Conservation (phyloP, 75 land plant species). For the Selaginella moellendorffii region DNA sequence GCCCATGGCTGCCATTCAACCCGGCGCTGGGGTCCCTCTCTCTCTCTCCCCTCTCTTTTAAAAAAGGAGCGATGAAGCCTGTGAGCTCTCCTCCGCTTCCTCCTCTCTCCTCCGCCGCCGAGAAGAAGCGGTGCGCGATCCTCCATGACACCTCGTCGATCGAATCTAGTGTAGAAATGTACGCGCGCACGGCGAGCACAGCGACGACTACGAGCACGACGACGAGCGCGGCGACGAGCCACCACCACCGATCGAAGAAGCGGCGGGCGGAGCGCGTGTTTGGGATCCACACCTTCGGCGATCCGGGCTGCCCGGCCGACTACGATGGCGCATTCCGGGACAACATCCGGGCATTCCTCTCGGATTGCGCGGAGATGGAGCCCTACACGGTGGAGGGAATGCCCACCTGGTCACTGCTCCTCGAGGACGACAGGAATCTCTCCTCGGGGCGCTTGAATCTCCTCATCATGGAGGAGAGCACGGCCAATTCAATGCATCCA, state of each 20-base stretch:
- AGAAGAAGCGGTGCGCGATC: too few species aligned
- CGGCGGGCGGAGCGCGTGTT: neutral
- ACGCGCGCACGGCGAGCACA: neutral
- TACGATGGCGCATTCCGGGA: constrained; percentile 8
- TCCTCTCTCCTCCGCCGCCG: too few species aligned
- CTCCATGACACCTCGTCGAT: neutral
- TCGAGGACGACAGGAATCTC: neutral
- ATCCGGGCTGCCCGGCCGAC: constrained; percentile 9
- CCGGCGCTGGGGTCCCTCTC: too few species aligned
- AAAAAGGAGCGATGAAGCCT: too few species aligned
- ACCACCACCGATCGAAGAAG: too few species aligned
- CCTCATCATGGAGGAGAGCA: constrained; percentile 6
- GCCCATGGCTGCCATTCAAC: too few species aligned
- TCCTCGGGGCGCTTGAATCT: neutral
- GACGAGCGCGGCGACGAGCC: too few species aligned
- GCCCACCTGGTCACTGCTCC: neutral
- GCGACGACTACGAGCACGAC: too few species aligned
- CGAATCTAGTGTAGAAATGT: neutral
- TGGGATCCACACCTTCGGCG: constrained; percentile 9
- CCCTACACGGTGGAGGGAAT: constrained; percentile 4
- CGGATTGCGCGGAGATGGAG: constrained; percentile 3
- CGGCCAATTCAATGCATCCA: neutral
- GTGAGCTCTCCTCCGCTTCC: too few species aligned
- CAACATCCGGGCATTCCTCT: constrained; percentile 4
- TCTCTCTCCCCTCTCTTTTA: too few species aligned